Evolutionary conservation across 805 yeast genomes (phyloP).

Genomic region (Myxozyma monticola): DNA sequence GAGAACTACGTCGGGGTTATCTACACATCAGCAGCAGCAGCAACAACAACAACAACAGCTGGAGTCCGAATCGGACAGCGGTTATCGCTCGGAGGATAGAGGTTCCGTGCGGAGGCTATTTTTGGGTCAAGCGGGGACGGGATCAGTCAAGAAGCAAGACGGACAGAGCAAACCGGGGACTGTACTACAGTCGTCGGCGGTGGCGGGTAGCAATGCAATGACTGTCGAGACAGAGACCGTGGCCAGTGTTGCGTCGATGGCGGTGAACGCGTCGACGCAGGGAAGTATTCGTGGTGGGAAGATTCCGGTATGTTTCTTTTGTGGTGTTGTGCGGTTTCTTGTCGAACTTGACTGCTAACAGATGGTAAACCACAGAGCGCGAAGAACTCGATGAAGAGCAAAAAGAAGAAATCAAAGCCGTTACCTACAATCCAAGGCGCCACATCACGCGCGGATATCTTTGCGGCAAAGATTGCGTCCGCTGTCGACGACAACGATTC

Average conservation of each 20-base stretch:
- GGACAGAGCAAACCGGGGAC: background rate
- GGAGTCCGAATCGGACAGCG: slow-evolving; percentile 26
- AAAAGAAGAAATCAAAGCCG: slow-evolving; percentile 21
- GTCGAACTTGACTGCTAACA: too few relatives aligned
- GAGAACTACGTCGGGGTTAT: slow-evolving; percentile 1
- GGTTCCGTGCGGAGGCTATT: slow-evolving; percentile 16
- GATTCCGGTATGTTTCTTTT: slow-evolving; percentile 14
- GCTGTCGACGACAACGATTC: slow-evolving; percentile 89
- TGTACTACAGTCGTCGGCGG: background rate
- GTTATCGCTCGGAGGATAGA: slow-evolving; percentile 24
- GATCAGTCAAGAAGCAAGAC: slow-evolving; percentile 17
- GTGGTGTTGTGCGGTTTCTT: background rate
- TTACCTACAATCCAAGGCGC: slow-evolving; percentile 10
- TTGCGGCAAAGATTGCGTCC: slow-evolving; percentile 91
- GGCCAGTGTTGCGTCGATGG: slow-evolving; percentile 44
- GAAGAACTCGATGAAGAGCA: slow-evolving; percentile 15
- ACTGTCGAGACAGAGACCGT: slow-evolving; percentile 67
- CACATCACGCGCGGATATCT: slow-evolving; percentile 80
- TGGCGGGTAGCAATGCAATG: slow-evolving; percentile 36
- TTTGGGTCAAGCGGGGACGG: slow-evolving; percentile 1
- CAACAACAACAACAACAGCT: background rate
- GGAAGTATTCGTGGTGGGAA: slow-evolving; percentile 24
- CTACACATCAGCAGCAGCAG: background rate
- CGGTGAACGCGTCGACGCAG: slow-evolving; percentile 19
- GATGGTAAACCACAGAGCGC: background rate